Evolutionary conservation across 116 monocot genomes (phyloP), one percentile per base, ranked within the genome.

Genomic region (Zostera marina): DNA sequence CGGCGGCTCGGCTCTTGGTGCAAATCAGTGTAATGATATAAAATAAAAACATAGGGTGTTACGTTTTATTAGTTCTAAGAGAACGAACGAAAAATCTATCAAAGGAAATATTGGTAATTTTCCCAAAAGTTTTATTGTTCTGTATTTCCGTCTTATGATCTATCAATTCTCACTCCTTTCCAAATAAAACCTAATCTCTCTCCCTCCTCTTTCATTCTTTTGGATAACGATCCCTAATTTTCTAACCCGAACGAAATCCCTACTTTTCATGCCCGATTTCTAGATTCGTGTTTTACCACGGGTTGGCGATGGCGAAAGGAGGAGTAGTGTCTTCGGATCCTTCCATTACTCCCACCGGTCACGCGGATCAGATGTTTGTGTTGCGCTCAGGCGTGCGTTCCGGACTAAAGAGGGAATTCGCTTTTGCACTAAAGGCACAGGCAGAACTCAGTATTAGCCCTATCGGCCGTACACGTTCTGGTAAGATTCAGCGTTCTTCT

Each of bases 331-430:
- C 39, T 38, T 15, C 51, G 7, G 23, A 54, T 54, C 23, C 23
- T 12, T 13, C 58, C 41, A 32, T 32, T 32, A 32, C 32, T 21
- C 10, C n/a, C 59, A 15, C 42, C 24, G 7, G 47, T 6, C 40
- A 44, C 23, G 44, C 19, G 8, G 49, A 32, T 47, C 72, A 77
- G 12, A 59, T 23, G 9, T 72, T 57, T 54, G 77, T 72, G 22
- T 54, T 72, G 14, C 64, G 76, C 21, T 83, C 90, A 46, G 80
- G 74, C 56, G 83, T 81, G 40, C 82, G 98, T 8, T 68, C 81
- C 22, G 90, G 98, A 13, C 86, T 90, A 41, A 98, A 90, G 77
- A 68, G 98, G 20, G 98, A 98, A 76, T 86, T 98, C 61, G 74
- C 72, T 59, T 98, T 90, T 59, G 86, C 90, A 58, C 49, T 90